Base-by-base conservation (phyloP, 768 basidiomycete species). In the Tricholoma sp. region DNA sequence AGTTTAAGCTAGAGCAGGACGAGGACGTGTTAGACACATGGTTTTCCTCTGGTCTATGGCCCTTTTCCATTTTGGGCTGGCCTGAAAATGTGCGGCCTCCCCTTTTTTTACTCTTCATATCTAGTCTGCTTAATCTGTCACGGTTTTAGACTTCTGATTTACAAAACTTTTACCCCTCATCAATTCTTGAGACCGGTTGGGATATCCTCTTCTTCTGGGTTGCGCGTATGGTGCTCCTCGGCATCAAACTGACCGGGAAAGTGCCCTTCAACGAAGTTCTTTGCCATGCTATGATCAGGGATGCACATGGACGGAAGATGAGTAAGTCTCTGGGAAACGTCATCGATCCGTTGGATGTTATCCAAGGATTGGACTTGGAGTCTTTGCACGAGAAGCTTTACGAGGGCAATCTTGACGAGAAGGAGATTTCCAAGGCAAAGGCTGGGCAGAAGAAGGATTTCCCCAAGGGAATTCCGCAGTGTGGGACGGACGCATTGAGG, bases 151-250 rank as follows among this genome's bases (percentile, higher is more conserved):
- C 93, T 0, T 59, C 74, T 4, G 96, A 98, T 67, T 63, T 92
- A 41, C 70, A 85, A 60, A 75, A 77, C 31, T 98, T 91, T 76
- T 99, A 95, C 70, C 97, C 97, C 0, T 74, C 91, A 2, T 82
- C 86, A n/a, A 63, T 98, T 44, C 83, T 98, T 31, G 97, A 98
- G 74, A 99, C 97, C 0, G 97, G 97, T 47, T 98, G 97, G 96
- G 97, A 98, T 61, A 98, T 98, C 65, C 72, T 99, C n/a, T 95
- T 95, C 81, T 98, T 98, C 83, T 99, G 97, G 97, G 96, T 98
- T 6, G 95, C 97, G 13, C 89, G 97, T 42, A 99, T 98, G 96
- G 96, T 91, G 50, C 75, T 99, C 65, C 84, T 98, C 34, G 96
- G 97, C 42, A 74, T 93, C 63, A 81, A 88, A 55, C 83, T 98